These are phyloP conservation scores for Xylaria telfairii DNA, from an alignment of 495 filamentous ascomycete genomes.

Conservation along the genomic window DNA sequence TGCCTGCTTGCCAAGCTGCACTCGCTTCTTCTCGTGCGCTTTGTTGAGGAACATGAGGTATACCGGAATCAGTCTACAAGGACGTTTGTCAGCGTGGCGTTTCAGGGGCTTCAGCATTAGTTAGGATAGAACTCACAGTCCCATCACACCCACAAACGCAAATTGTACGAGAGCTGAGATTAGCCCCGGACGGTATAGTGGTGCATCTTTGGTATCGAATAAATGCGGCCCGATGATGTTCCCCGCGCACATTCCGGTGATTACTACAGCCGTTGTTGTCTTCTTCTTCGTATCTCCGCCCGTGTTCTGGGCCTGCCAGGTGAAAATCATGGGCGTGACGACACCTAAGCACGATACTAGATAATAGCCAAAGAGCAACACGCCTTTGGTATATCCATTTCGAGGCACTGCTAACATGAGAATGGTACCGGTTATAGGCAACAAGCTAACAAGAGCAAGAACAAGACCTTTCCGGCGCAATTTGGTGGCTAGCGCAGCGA, in stretches of 20 bases:
- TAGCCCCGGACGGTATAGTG: constrained; percentile 63
- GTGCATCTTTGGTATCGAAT: constrained; percentile 65
- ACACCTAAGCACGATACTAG: constrained; percentile 48
- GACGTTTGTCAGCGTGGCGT: neutral
- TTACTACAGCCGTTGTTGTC: constrained; percentile 64
- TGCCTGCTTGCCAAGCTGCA: constrained; percentile 51
- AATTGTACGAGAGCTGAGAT: constrained; percentile 57
- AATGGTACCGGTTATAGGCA: constrained; percentile 59
- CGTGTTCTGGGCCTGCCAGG: constrained; percentile 71
- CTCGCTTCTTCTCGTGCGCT: constrained; percentile 51
- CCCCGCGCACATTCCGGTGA: constrained; percentile 67
- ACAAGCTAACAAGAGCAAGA: constrained; percentile 59
- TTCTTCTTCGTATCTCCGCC: constrained; percentile 73
- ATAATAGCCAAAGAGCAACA: constrained; percentile 49
- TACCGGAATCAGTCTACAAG: constrained; percentile 45
- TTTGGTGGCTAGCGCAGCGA: constrained; percentile 52
- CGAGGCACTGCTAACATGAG: constrained; percentile 62
- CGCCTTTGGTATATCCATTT: constrained; percentile 51
- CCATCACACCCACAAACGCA: constrained; percentile 41
- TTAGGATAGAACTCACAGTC: constrained; percentile 40
- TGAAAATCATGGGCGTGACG: constrained; percentile 66
- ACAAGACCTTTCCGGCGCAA: constrained; percentile 63
- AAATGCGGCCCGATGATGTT: constrained; percentile 67
- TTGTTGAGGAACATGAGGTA: constrained; percentile 57
- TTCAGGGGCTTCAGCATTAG: constrained; percentile 12